A percentile compares a stretch with the other conserved stretches of the same genome.
Evolutionary conservation across 2,329 filamentous ascomycete genomes (phyloP).

Genomic region (Penicillium sp.): DNA sequence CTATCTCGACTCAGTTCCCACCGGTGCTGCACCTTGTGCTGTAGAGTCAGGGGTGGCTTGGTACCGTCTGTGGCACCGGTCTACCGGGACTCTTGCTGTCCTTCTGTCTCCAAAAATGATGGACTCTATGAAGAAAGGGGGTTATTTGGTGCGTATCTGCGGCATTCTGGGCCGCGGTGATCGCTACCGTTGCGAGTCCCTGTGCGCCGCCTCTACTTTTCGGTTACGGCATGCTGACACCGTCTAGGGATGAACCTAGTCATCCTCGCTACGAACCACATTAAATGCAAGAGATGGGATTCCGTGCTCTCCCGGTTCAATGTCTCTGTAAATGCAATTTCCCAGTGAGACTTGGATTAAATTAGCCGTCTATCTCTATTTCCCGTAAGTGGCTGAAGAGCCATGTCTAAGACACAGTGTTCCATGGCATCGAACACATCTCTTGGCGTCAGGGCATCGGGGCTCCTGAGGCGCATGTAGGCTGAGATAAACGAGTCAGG

Average conservation of each 20-base stretch:
- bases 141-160: conserved; percentile 12
- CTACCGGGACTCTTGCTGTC: background rate
- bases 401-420: conserved; percentile 23
- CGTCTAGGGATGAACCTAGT: conserved; percentile 3
- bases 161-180: conserved; percentile 12
- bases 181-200: conserved; percentile 8
- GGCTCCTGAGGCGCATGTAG: background rate
- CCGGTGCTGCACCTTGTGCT: background rate
- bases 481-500: background rate
- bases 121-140: conserved; percentile 2
- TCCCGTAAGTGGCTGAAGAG: background rate
- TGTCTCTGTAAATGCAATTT: background rate
- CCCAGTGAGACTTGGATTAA: conserved; percentile 14
- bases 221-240: conserved; percentile 10
- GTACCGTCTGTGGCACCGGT: background rate
- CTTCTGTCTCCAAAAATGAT: background rate
- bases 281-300: background rate
- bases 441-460: background rate
- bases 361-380: conserved; percentile 12
- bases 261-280: background rate
- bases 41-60: background rate
- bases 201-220: conserved; percentile 6
- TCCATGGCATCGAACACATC: background rate
- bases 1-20: conserved; percentile 8
- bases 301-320: background rate